A percentile compares a stretch with the other conserved stretches of the same genome.
phyloP scores from a whole-genome alignment of 176 grass and related monocot genomes.

The Aechmea fasciata region DNA sequence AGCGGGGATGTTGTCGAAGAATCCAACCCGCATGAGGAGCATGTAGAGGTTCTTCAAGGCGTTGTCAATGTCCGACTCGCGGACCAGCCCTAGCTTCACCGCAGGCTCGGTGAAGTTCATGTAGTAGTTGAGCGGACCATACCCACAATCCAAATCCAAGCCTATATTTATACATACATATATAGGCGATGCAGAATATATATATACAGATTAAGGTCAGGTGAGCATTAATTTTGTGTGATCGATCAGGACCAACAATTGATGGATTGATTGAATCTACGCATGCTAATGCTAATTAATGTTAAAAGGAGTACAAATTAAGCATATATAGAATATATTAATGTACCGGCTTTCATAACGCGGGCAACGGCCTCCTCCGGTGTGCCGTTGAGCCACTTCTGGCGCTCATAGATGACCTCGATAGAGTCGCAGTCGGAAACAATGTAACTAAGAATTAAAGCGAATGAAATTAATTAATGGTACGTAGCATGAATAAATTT shows the following conservation, averaged over 20 bases:
- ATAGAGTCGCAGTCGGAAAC: conserved; percentile 72
- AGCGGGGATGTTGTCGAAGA: conserved; percentile 65
- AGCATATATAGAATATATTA: too few relatives aligned
- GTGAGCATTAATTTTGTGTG: neutral
- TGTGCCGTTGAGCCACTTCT: conserved; percentile 28
- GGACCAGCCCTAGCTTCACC: conserved; percentile 29
- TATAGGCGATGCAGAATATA: conserved; percentile 5
- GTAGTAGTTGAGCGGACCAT: conserved; percentile 6
- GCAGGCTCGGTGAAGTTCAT: conserved; percentile 27
- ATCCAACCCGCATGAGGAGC: conserved; percentile 52
- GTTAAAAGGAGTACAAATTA: neutral
- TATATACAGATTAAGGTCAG: too few relatives aligned
- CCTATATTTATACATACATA: conserved; percentile 31
- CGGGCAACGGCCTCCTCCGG: conserved; percentile 59
- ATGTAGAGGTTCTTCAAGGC: conserved; percentile 52
- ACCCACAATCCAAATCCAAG: conserved; percentile 57
- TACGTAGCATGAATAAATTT: neutral
- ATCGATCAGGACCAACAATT: too few relatives aligned
- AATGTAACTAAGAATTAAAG: conserved; percentile 39
- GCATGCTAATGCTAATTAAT: conserved; percentile 17
- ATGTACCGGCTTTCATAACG: conserved; percentile 40
- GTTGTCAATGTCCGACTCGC: conserved; percentile 47
- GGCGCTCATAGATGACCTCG: conserved; percentile 29
- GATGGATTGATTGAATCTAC: too few relatives aligned
- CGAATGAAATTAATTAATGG: neutral